These are phyloP conservation scores for Globisporangium nodosum DNA, from an alignment of 352 stramenopile species.

Conservation along the genomic window DNA sequence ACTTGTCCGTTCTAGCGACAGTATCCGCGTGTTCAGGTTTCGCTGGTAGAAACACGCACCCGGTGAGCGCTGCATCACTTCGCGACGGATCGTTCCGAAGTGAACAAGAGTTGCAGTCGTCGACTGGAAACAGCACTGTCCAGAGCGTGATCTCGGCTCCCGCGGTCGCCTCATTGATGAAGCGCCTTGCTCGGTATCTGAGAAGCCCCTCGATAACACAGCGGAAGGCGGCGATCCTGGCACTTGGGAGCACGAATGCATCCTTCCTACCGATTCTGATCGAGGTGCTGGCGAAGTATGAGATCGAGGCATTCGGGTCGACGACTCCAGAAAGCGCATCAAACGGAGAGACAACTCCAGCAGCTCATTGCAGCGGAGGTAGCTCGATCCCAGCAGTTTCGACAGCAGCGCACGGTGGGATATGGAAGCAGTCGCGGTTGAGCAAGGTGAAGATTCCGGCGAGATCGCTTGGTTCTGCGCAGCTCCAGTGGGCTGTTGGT, in stretches of 20 bases:
- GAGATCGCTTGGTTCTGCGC: slow-evolving; percentile 14
- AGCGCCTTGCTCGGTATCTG: slow-evolving; percentile 47
- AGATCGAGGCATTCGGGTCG: slow-evolving; percentile 42
- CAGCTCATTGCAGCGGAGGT: background rate
- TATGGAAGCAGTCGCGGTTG: slow-evolving; percentile 12
- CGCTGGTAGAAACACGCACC: slow-evolving; percentile 4
- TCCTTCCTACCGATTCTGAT: slow-evolving; percentile 31
- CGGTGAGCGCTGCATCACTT: background rate
- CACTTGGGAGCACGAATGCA: slow-evolving; percentile 35
- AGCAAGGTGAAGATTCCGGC: slow-evolving; percentile 7
- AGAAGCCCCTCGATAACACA: slow-evolving; percentile 52
- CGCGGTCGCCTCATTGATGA: slow-evolving; percentile 37
- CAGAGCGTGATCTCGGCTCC: slow-evolving; percentile 35
- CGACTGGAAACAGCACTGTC: slow-evolving; percentile 11
- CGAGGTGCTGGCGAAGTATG: slow-evolving; percentile 47
- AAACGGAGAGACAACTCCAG: background rate
- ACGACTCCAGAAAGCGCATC: background rate
- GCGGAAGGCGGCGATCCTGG: slow-evolving; percentile 44
- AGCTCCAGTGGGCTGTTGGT: slow-evolving; percentile 53
- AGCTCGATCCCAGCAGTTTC: background rate
- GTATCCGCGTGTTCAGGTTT: slow-evolving; percentile 37
- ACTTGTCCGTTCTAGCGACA: slow-evolving; percentile 53
- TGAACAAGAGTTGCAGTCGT: slow-evolving; percentile 3
- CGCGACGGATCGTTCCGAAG: background rate
- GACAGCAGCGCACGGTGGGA: background rate